These are phyloP conservation scores for Dendrobium huoshanense DNA, from an alignment of 106 monocot species.

Conservation along the genomic window DNA sequence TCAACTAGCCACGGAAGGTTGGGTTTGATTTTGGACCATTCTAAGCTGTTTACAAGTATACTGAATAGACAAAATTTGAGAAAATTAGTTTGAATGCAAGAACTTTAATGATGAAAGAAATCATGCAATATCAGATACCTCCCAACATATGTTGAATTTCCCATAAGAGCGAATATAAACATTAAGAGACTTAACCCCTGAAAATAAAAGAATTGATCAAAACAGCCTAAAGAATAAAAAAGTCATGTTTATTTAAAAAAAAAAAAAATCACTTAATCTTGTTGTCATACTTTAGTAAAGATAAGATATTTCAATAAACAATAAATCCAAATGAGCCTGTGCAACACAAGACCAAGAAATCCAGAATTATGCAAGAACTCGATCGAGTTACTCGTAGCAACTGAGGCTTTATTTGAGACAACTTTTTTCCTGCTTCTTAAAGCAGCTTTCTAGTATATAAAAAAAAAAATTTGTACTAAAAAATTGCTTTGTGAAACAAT, in stretches of 20 bases:
- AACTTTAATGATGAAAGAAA: neutral
- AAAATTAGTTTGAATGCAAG: neutral
- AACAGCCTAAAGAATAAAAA: neutral
- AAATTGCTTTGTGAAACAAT: too few relatives aligned
- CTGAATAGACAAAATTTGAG: constrained; percentile 24
- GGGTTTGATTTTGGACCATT: constrained; percentile 61
- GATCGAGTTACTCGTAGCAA: too few relatives aligned
- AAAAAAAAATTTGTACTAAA: too few relatives aligned
- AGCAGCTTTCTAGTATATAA: too few relatives aligned
- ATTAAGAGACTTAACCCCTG: constrained; percentile 84
- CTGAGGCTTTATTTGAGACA: too few relatives aligned
- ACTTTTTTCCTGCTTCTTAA: too few relatives aligned
- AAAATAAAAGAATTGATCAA: constrained; percentile 3
- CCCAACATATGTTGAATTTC: constrained; percentile 84
- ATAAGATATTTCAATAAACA: neutral
- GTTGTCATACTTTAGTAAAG: neutral
- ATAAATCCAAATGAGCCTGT: neutral
- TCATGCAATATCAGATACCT: constrained; percentile 37
- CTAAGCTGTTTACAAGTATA: constrained; percentile 71
- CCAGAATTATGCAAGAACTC: too few relatives aligned
- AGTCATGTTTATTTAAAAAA: neutral
- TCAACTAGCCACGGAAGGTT: constrained; percentile 86
- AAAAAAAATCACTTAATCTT: neutral
- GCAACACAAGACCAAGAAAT: too few relatives aligned
- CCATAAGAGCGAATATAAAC: constrained; percentile 76